These are phyloP conservation scores for Neohortaea acidophila DNA, from an alignment of 495 filamentous ascomycete genomes.

Conservation along the genomic window DNA sequence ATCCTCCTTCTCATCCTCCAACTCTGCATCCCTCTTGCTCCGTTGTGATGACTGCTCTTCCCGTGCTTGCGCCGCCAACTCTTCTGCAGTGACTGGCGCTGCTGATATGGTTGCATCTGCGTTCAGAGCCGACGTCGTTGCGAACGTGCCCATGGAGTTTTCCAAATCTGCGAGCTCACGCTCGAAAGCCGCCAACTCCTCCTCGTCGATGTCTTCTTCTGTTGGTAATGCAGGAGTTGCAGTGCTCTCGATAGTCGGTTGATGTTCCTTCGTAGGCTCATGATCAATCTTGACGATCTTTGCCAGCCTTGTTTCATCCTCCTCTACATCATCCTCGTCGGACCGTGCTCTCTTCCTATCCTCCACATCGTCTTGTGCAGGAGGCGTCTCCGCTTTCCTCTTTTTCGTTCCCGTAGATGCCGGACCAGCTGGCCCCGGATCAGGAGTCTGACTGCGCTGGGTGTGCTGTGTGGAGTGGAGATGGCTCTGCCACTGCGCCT, in stretches of 20 bases:
- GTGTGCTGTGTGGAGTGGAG: constrained; percentile 35
- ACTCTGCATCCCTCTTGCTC: constrained; percentile 43
- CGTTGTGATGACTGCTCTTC: constrained; percentile 39
- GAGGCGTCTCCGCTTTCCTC: constrained; percentile 29
- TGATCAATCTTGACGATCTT: constrained; percentile 10
- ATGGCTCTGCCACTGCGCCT: constrained; percentile 45
- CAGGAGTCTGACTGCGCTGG: constrained; percentile 5
- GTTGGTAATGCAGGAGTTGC: constrained; percentile 7
- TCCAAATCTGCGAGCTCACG: constrained; percentile 50
- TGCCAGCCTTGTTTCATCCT: constrained; percentile 5
- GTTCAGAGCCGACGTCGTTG: constrained; percentile 19
- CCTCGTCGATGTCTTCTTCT: constrained; percentile 46
- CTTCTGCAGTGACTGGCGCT: constrained; percentile 51
- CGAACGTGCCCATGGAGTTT: constrained; percentile 31
- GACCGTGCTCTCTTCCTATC: constrained; percentile 3
- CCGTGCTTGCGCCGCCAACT: constrained; percentile 50
- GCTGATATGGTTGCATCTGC: constrained; percentile 53
- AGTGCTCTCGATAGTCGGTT: background rate
- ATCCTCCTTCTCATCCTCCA: constrained; percentile 77
- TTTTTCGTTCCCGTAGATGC: constrained; percentile 10
- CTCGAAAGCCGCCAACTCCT: constrained; percentile 84
- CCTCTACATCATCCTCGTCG: constrained; percentile 1
- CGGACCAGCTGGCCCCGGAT: no score
- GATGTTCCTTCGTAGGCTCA: constrained; percentile 9
- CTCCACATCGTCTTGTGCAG: constrained; percentile 9